Evolutionary conservation across 345 rosid genomes (phyloP), one percentile per base, ranked within the genome.

Genomic region (Corchorus olitorius): DNA sequence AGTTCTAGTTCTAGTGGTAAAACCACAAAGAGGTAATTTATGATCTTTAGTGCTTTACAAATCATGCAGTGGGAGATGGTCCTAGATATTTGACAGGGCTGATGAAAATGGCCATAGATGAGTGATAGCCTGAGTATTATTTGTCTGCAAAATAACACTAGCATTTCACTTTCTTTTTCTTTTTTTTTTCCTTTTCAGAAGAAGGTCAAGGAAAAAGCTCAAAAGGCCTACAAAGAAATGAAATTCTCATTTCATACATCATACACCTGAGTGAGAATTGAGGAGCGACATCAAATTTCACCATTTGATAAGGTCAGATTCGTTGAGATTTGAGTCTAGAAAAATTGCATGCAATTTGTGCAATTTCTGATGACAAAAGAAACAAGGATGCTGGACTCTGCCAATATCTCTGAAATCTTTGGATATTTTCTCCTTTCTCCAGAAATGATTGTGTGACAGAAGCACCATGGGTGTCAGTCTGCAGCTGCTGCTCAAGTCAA

Each of bases 11-110:
- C 27, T 73, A 61, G 76, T 17, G 65, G 76, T 77, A 84, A 75
- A 77, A 78, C 79, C 72, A n/a, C 50, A 7, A 83, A 61, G 65
- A 86, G 89, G 88, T 87, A 83, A 75, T 69, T 77, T 64, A 61
- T 50, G 11, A 74, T 66, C 27, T 43, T 43, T 4, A 20, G 50
- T 45, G 48, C 3, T 15, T 59, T 17, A 37, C 68, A 74, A 48
- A 17, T 35, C 33, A n/a, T 33, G 27, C 69, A 33, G 49, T 0
- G 3, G 2, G 16, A 34, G 46, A 45, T 3, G 19, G 53, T 22
- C 15, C 20, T 41, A 6, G 58, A 8, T n/a, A 22, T 46, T 33
- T 50, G 37, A 19, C 39, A 34, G n/a, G 11, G 75, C 16, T 50
- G 49, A 50, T 52, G 19, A 17, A 5, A 50, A n/a, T n/a, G 5